Base-by-base conservation (phyloP, 257 asterid genomes). In the Cynanchum wilfordii region DNA sequence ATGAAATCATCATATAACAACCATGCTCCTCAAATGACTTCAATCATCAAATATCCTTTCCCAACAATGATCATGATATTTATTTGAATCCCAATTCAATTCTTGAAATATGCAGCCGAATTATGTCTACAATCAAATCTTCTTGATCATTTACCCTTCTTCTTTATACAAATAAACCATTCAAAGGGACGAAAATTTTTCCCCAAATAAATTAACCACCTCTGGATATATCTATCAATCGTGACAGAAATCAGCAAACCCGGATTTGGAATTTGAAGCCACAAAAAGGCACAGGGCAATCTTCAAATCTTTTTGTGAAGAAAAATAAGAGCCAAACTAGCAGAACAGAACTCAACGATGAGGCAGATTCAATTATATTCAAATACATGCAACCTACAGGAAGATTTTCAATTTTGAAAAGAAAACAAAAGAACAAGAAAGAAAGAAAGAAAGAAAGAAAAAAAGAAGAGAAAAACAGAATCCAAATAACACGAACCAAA, bases 151-250 rank as follows among this genome's bases (percentile, higher is more conserved):
- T 56, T 20, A 17, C 62, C 69, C 15, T 44, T 42, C 10, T 42
- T 42, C 38, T 33, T 13, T 63, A 27, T 11, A 66, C 65, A 38
- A 38, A 68, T 72, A 51, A 58, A 68, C 16, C 54, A 54, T 65
- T 20, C 71, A 75, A 76, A 70, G 68, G n/a, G 73, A 59, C 66
- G n/a, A 20, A 66, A 70, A 63, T n/a, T 45, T 36, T 45, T 17
- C 11, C 19, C 17, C 20, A 60, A 51, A 5, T 36, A 77, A 50
- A 19, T 59, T 7, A 64, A 42, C 29, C 22, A 22, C 56, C 66
- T 16, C 30, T 52, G 50, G 27, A 22, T 16, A 54, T 27, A 12
- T 16, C 51, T 27, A 69, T 63, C 63, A 66, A 52, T 11, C 68
- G 17, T 36, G 40, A 51, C 11, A 19, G 4, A 57, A n/a, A 16